Base-by-base conservation (phyloP, 2,329 filamentous ascomycete genomes). In the Fusarium drepaniforme region DNA sequence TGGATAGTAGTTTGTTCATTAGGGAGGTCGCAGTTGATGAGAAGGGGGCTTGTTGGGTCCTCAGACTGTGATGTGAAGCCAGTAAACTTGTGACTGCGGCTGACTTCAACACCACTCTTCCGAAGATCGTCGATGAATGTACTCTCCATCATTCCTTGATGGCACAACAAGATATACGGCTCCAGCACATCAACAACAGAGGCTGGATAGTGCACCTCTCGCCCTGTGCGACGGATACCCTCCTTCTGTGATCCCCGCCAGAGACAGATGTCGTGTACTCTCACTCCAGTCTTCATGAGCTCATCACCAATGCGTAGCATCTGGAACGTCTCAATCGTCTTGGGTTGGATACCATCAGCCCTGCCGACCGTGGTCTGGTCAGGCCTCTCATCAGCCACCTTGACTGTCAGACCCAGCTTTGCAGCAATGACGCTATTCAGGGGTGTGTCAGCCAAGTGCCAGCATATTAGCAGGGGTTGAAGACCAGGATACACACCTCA, bases 81-180 rank as follows among this genome's bases (percentile, higher is more conserved):
- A 70, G 88, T 86, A 70, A 94, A 94, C 8, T 87, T 86, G 7
- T 89, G 91, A 75, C 90, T 92, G 66, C 93, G 86, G 59, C 85
- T 86, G 18, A 94, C 91, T 56, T 88, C 86, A 13, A 90, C 84
- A 18, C 91, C 91, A 57, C 92, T 87, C 75, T 90, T 88, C 70
- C 85, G 85, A 80, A 94, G 86, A 77, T 94, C 93, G 13, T 93
- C 86, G 57, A 94, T 88, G 76, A 95, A 91, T 6, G 93, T 81
- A 58, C 89, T 88, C 82, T 94, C 93, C 0, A 94, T 88, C 88
- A 94, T 93, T 57, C 93, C 93, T 81, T 95, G 93, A 78, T 94
- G 93, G 9, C 88, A 88, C 23, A 90, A 84, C 67, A 90, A 81
- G 71, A 90, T 88, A 72, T 88, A 90, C 8, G 88, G 87, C 71